Evolutionary conservation across 176 grass and related monocot genomes (phyloP), one percentile per base, ranked within the genome.

Genomic region (Lolium rigidum): DNA sequence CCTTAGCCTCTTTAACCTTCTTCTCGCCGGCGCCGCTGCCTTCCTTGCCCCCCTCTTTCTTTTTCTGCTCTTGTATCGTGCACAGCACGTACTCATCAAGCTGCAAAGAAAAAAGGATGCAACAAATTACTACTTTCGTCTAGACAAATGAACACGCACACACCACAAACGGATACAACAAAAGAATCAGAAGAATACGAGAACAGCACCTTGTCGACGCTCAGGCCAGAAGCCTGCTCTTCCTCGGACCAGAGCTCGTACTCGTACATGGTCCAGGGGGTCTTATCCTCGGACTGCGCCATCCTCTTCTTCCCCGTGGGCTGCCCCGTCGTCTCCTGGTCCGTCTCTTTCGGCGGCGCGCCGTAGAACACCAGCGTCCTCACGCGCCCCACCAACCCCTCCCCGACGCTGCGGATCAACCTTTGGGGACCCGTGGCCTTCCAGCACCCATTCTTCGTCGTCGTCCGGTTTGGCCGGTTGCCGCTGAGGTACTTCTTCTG

Each of bases 181-280:
- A 35, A n/a, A 35, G 3, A 6, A 6, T 2, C 5, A 2, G 0
- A 10, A 82, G 26, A 39, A 73, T 20, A 46, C 20, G n/a, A 14
- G 21, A 28, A 7, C 13, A 75, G 73, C 73, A 75, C 83, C 73
- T 41, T 80, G 67, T 54, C 15, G 4, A 12, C 38, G 10, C 49
- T 79, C 4, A 9, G 37, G 13, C 55, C 26, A 10, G 50, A 9
- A 10, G 49, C 31, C 31, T 35, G 47, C 25, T 76, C 74, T 2
- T 10, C 74, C 49, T 76, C 74, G 16, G 85, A 81, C 0, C 14
- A 5, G n/a, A 87, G 5, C 69, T 81, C 57, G 44, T 87, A 87
- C 78, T 87, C 85, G 28, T 81, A 75, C 85, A 81, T 87, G n/a
- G 78, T 81, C 85, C 85, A 87, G 2, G 49, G n/a, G 1, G 85